Evolutionary conservation across 2,329 filamentous ascomycete genomes (phyloP).

Genomic region (Trichoderma afroharzianum): DNA sequence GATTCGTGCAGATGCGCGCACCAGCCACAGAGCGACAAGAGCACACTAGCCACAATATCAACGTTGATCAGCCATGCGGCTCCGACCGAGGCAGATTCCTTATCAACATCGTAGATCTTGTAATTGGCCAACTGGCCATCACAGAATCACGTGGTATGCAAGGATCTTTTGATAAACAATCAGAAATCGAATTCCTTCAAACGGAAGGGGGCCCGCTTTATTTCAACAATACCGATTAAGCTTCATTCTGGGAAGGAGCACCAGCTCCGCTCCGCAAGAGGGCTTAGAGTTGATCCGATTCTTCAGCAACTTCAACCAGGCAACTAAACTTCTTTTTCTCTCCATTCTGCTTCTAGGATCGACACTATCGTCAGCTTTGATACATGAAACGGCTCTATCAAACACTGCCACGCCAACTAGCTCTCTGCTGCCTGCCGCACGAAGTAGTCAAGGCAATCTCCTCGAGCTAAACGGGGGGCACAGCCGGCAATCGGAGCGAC

Average conservation of each 20-base stretch:
- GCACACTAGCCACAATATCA: not conserved
- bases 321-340: not conserved
- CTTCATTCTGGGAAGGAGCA: conserved; percentile 2
- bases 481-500: not conserved
- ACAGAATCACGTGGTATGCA: not conserved
- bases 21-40: not conserved
- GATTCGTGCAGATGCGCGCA: not conserved
- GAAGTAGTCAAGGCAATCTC: not conserved
- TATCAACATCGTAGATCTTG: not conserved
- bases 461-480: not conserved
- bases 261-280: not conserved
- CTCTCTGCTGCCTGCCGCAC: not conserved
- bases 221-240: not conserved
- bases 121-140: not conserved
- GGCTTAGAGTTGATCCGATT: not conserved
- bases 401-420: not conserved
- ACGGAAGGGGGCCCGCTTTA: not conserved
- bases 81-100: not conserved
- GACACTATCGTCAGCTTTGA: not conserved
- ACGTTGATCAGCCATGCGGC: not conserved
- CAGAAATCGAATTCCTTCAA: not conserved
- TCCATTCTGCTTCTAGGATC: not conserved
- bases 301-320: not conserved
- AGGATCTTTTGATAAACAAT: not conserved
- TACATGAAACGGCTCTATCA: not conserved